Percentiles rank a stretch among this genome's conserved stretches.
phyloP scores from a whole-genome alignment of 1,284 basidiomycete genomes.

The Melampsora larici-populina region DNA sequence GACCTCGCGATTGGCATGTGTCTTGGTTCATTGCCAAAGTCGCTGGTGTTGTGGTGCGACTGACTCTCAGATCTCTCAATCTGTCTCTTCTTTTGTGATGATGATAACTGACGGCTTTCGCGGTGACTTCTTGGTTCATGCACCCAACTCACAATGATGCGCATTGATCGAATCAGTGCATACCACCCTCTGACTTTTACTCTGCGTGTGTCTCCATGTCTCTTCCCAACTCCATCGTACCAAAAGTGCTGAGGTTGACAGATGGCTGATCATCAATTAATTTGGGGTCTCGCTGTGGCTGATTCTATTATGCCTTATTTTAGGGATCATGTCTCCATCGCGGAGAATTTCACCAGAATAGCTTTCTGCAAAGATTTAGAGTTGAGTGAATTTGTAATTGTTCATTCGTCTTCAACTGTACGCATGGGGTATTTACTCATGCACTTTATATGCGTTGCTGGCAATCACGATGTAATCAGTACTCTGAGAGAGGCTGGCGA shows the following conservation, averaged over 20 bases:
- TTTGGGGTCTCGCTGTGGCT: not conserved
- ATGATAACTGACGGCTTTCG: not conserved
- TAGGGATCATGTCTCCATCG: slow-evolving; percentile 43
- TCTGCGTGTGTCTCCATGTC: slow-evolving; percentile 8
- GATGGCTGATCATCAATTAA: not conserved
- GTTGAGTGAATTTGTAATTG: slow-evolving; percentile 54
- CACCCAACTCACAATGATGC: not conserved
- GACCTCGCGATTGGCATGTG: slow-evolving; percentile 40
- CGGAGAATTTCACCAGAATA: slow-evolving; percentile 53
- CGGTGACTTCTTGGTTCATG: not conserved
- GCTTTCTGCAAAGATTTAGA: slow-evolving; percentile 50
- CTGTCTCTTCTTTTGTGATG: not conserved
- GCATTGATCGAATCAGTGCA: slow-evolving; percentile 1
- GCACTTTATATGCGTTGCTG: not conserved
- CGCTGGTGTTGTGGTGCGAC: slow-evolving; percentile 33
- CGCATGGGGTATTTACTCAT: not conserved
- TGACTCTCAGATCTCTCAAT: not conserved
- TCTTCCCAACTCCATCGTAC: not conserved
- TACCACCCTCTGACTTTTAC: slow-evolving; percentile 35
- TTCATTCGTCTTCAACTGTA: slow-evolving; percentile 53
- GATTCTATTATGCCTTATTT: no score
- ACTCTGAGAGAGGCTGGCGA: slow-evolving; percentile 74
- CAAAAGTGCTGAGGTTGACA: no score
- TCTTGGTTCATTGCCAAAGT: slow-evolving; percentile 40
- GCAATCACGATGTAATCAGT: slow-evolving; percentile 58